A percentile compares a stretch with the other conserved stretches of the same genome.
Conservation (phyloP, 495 filamentous ascomycete genomes). For the Aspergillus sclerotioniger region DNA sequence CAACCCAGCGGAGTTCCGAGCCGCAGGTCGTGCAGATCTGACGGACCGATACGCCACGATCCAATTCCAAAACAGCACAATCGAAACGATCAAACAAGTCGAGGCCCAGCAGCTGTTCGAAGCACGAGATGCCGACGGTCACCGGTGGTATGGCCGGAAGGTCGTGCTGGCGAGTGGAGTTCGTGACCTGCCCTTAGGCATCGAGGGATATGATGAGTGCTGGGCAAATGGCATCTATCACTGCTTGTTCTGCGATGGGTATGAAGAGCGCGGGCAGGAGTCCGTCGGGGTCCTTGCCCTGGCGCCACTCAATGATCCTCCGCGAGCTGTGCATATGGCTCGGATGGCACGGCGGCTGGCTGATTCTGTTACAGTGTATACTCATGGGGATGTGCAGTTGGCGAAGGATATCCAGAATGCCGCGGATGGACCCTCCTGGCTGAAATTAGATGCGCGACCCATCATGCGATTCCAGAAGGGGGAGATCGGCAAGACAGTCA, state of each 20-base stretch:
- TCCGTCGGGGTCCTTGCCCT: conserved; percentile 29
- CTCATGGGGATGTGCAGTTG: too few species aligned
- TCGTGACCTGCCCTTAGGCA: conserved; percentile 32
- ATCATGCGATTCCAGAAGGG: too few species aligned
- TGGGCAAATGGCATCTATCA: conserved; percentile 36
- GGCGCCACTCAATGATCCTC: neutral
- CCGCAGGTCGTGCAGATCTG: conserved; percentile 33
- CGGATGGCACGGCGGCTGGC: conserved; percentile 6
- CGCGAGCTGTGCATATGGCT: neutral
- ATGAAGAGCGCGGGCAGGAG: conserved; percentile 35
- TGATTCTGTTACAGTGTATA: too few species aligned
- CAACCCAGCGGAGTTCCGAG: conserved; percentile 39
- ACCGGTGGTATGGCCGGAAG: conserved; percentile 41
- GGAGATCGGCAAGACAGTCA: too few species aligned
- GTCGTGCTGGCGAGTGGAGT: conserved; percentile 50
- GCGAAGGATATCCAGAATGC: too few species aligned
- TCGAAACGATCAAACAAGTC: conserved; percentile 16
- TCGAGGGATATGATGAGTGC: conserved; percentile 32
- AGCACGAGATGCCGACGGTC: conserved; percentile 23
- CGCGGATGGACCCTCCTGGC: too few species aligned
- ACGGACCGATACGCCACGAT: conserved; percentile 39
- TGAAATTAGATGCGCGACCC: too few species aligned
- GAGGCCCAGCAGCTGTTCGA: conserved; percentile 2
- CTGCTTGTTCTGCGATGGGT: conserved; percentile 49
- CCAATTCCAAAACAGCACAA: conserved; percentile 19